These are phyloP conservation scores for Botryobasidium botryosum DNA, from an alignment of 768 basidiomycete genomes.

Conservation along the genomic window DNA sequence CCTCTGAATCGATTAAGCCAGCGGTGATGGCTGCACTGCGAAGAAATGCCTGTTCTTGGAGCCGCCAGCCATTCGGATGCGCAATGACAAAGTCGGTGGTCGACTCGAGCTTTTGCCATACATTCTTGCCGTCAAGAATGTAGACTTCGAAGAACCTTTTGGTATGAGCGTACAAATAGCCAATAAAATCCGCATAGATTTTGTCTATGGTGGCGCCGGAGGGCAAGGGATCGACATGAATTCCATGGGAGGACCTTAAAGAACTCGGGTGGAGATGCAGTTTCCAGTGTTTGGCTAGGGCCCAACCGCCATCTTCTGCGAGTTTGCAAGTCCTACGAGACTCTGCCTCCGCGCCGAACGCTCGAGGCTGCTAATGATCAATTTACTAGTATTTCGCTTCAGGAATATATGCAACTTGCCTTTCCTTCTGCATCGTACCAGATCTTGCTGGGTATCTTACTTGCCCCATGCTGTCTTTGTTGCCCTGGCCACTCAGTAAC, in stretches of 20 bases:
- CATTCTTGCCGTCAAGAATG: neutral
- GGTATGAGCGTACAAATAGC: slow-evolving; percentile 15
- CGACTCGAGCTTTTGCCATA: neutral
- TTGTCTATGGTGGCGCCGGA: slow-evolving; percentile 12
- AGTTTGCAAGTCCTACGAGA: neutral
- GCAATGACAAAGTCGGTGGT: slow-evolving; percentile 1
- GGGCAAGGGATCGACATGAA: slow-evolving; percentile 10
- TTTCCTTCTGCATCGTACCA: neutral
- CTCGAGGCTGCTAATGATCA: neutral
- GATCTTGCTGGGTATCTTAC: neutral
- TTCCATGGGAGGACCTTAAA: neutral
- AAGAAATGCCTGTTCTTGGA: slow-evolving; percentile 28
- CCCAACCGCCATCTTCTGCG: neutral
- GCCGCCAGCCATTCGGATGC: slow-evolving; percentile 32
- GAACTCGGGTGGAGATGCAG: neutral
- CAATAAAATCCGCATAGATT: slow-evolving; percentile 16
- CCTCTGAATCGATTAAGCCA: no score
- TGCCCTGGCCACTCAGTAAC: neutral
- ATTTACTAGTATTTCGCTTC: neutral
- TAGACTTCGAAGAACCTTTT: slow-evolving; percentile 12
- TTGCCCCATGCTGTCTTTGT: neutral
- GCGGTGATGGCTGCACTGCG: slow-evolving; percentile 28
- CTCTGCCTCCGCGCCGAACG: neutral
- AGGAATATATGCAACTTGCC: neutral
- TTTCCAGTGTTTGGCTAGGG: neutral